Base-by-base conservation (phyloP, 176 grass and related monocot species). In the Pontederia paniculata region DNA sequence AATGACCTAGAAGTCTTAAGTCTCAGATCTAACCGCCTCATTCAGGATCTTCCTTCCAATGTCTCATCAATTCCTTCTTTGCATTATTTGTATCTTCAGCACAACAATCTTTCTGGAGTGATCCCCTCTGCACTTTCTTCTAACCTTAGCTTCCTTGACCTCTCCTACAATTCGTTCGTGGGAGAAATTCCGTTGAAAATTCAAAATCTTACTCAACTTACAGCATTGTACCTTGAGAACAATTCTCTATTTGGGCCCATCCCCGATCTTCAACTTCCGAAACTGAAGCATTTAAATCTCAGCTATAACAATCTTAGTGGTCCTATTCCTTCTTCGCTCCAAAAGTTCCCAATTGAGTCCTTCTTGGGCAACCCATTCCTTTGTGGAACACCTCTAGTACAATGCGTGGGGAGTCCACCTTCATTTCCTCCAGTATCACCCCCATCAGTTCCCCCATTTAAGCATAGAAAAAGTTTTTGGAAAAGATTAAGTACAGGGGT, bases 261-360 rank as follows among this genome's bases (percentile, higher is more conserved):
- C 50, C 93, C 93, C 60, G 54, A 80, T 17, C 66, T 98, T 48
- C 80, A 73, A 72, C 78, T 98, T 47, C 87, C 80, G 19, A 88
- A 84, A 55, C 70, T 98, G 65, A 84, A 67, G 55, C 86, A 72
- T 73, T 81, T 98, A 66, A 98, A 98, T 85, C 57, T 98, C 77
- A 91, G 87, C 66, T 73, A 98, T 70, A 98, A 98, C 61, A 98
- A 98, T 43, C 78, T 98, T 12, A 91, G 86, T 62, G 93, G 93
- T 17, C 60, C 77, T 43, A 88, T 98, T 76, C 93, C 93, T 17
- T 45, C 64, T 58, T 86, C 93, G 22, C 71, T 98, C 58, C 75
- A 78, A 17, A 88, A 68, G 48, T 98, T 98, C 50, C 75, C 83
- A 44, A 23, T 50, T 12, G 76, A 73, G 44, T 91, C 86, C 37